Percentiles rank a stretch among this genome's conserved stretches.
phyloP scores from a whole-genome alignment of 208 protist species.

The Leishmania gerbilli region DNA sequence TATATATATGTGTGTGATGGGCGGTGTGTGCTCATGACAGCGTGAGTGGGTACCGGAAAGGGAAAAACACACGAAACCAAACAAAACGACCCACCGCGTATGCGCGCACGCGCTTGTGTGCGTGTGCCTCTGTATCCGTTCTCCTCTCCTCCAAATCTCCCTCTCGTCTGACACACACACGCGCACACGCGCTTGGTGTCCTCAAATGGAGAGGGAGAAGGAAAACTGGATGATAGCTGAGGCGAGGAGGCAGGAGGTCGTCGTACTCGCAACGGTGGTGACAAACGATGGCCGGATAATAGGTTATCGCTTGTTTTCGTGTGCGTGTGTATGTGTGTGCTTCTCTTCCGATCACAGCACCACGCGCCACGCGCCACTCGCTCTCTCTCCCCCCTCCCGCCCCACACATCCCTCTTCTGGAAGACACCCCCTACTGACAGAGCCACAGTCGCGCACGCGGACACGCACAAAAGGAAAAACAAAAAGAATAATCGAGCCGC shows the following conservation, averaged over 20 bases:
- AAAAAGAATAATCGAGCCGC: neutral
- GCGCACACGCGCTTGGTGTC: neutral
- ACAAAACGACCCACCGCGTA: neutral
- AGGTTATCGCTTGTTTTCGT: too few species aligned
- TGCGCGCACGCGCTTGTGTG: too few species aligned
- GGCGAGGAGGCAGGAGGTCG: too few species aligned
- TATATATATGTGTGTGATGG: neutral
- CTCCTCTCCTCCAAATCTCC: neutral
- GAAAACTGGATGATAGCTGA: neutral
- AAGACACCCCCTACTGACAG: neutral
- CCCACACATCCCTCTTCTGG: too few species aligned
- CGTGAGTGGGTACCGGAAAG: neutral
- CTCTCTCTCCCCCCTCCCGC: too few species aligned
- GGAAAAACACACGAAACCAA: slow-evolving; percentile 1
- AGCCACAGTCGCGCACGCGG: neutral
- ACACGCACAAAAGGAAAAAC: neutral
- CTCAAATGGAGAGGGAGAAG: neutral
- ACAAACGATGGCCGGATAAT: too few species aligned
- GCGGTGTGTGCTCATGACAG: slow-evolving; percentile 6
- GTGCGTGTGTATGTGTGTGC: too few species aligned
- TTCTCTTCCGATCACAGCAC: too few species aligned
- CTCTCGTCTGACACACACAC: neutral
- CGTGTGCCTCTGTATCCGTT: neutral
- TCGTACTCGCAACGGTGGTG: too few species aligned
- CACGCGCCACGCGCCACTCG: too few species aligned